Evolutionary conservation across 1,139 yeast genomes (phyloP), one percentile per base, ranked within the genome.

Genomic region (Geotrichum bryndzae): DNA sequence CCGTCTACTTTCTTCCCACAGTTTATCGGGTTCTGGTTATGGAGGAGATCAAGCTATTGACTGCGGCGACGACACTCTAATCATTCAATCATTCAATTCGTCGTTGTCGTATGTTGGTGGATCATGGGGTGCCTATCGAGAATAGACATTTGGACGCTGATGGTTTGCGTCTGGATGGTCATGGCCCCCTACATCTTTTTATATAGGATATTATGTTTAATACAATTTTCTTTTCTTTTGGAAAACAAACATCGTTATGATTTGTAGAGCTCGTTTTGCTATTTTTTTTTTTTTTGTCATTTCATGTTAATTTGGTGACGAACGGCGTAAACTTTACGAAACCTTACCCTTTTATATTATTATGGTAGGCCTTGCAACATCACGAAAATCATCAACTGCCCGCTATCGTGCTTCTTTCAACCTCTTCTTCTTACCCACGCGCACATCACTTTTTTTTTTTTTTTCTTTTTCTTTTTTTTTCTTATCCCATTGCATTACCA

Each of bases 121-220:
- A 51, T 33, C 59, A n/a, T 56, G 59, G 45, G 59, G 59, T n/a
- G 56, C 45, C 52, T 46, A 46, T n/a, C 53, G 57, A 54, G 57
- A 54, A 54, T 54, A 54, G 57, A 54, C 57, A 51, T 54, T 56
- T 35, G 59, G 53, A 48, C 38, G 50, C 53, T 50, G 54, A 51
- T 51, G 45, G 53, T 51, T 56, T 38, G 59, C 54, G 35, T 22
- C 46, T 51, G 54, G 27, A 54, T 56, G 54, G 59, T 56, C 54
- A 51, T 51, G 59, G 41, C 59, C 59, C 54, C 41, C 59, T 56
- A 56, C 54, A 56, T 56, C 25, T 35, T 51, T 4, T 18, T 15
- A 11, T 51, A 7, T 13, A 51, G 3, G n/a, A 13, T 13, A 13
- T 38, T 38, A 13, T 13, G 4, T 38, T 38, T 38, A 38, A 38